These are phyloP conservation scores for Digitaria exilis DNA, from an alignment of 202 grass and related monocot genomes.

Conservation along the genomic window DNA sequence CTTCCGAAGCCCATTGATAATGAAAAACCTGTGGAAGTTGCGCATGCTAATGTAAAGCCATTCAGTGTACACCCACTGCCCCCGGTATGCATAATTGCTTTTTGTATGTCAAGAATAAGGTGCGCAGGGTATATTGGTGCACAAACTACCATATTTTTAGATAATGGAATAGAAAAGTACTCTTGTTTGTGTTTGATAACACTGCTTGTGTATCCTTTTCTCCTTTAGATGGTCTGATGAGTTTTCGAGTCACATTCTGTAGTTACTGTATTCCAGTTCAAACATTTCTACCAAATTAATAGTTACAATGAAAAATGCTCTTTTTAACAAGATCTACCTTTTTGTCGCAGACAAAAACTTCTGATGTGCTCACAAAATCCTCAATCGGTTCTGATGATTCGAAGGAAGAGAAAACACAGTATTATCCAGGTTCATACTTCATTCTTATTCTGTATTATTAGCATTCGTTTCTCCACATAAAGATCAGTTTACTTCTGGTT, in stretches of 20 bases:
- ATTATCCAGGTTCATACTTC: constrained; percentile 70
- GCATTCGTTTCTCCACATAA: constrained; percentile 2
- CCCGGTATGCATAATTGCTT: constrained; percentile 35
- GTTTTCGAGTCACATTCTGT: constrained; percentile 5
- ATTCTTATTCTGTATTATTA: constrained; percentile 17
- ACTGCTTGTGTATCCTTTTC: constrained; percentile 5
- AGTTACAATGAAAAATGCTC: neutral
- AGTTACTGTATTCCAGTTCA: neutral
- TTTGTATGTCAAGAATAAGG: constrained; percentile 2
- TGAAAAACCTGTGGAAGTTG: constrained; percentile 59
- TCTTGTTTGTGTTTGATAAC: neutral
- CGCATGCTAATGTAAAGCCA: constrained; percentile 56
- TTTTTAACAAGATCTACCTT: constrained; percentile 28
- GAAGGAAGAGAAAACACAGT: constrained; percentile 74
- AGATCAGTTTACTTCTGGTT: neutral
- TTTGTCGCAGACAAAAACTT: constrained; percentile 47
- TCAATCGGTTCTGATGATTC: constrained; percentile 55
- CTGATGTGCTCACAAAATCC: constrained; percentile 55
- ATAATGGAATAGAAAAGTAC: neutral
- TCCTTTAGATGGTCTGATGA: constrained; percentile 19
- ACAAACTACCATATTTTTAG: neutral
- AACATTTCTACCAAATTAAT: constrained; percentile 1
- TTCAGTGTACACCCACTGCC: constrained; percentile 67
- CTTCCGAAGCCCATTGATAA: constrained; percentile 64
- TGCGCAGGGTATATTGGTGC: neutral